Base-by-base conservation (phyloP, 2,329 filamentous ascomycete species). In the Diaporthe australafricana region DNA sequence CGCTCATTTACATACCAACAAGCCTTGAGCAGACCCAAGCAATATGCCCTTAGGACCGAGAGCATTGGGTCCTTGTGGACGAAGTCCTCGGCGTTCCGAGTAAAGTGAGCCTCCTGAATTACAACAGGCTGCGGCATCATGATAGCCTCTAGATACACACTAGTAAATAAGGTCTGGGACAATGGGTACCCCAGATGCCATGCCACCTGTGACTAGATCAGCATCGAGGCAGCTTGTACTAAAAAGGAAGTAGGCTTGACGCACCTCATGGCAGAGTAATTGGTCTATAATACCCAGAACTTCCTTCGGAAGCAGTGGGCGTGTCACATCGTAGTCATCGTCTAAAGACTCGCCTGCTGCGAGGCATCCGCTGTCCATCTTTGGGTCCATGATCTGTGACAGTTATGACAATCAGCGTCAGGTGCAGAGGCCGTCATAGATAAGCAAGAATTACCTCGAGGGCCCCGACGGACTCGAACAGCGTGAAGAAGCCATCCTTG, bases 181-280 rank as follows among this genome's bases (percentile, higher is more conserved):
- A 99, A 88, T 1, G 96, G 95, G 78, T 98, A 95, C n/a, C 97
- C 96, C 77, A 94, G 90, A 80, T 98, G 95, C 95, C 97, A 99
- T 74, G 95, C 94, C 90, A 98, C 97, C 92, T 96, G 78, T 32
- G 45, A 53, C 42, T 57, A 55, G 12, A 38, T 57, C 74, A 57
- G 42, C 52, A 40, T 32, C 7, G 16, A 20, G 30, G 20, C 27
- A 16, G 32, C 11, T 3, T 17, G 3, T 17, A 16, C 16, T 25
- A 9, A 30, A 35, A 17, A 8, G 48, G 38, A 25, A 27, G 22
- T 5, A 14, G 30, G 30, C 30, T n/a, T 60, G 67, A 60, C 84
- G 70, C 78, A 95, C 94, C 88, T 98, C 96, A 69, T 96, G 92
- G 79, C 93, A 96, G 25, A 98, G 85, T 42, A 99, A 85, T 80